Evolutionary conservation across 768 basidiomycete genomes (phyloP), one percentile per base, ranked within the genome.

Genomic region (Russula earlei): DNA sequence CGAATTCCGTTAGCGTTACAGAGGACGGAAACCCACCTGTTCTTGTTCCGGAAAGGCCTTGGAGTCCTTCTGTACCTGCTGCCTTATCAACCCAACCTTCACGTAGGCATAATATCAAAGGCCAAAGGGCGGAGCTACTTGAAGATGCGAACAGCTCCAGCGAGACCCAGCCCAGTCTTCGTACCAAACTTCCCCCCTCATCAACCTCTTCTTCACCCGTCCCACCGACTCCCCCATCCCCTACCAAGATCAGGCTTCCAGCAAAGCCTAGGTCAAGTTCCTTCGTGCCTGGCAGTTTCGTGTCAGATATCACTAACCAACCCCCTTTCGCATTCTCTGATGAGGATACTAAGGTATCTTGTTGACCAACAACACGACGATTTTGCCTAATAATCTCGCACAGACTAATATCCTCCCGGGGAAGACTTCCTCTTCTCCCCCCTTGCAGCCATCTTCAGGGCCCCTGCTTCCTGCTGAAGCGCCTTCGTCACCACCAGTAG

Each of bases 221-320:
- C 9, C 54, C 61, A 2, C 38, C 55, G 9, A 45, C 34, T 31
- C 55, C 47, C 20, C 36, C 29, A 27, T 36, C 51, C 25, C 44
- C 47, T 31, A 12, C 15, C 34, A 38, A 44, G 34, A 11, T 20
- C 3, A 52, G 17, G 4, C 34, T 14, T 12, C 8, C 34, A 6
- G 38, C 14, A 33, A 27, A 29, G 19, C 47, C 49, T 22, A 34
- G 47, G 22, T 49, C 55, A 5, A 63, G 75, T 63, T 71, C 76
- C n/a, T 78, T 80, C 53, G 72, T 79, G 11, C 77, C 77, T 10
- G 75, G 71, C n/a, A 77, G 78, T 19, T 74, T 77, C 44, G 66
- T 77, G 54, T 74, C 73, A 14, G 75, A 75, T 48, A 77, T 78
- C 34, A 69, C 69, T 31, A 69, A 68, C 19, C 61, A 61, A 34